These are phyloP conservation scores for Aciculosporium take DNA, from an alignment of 2,329 filamentous ascomycete species.

Conservation along the genomic window DNA sequence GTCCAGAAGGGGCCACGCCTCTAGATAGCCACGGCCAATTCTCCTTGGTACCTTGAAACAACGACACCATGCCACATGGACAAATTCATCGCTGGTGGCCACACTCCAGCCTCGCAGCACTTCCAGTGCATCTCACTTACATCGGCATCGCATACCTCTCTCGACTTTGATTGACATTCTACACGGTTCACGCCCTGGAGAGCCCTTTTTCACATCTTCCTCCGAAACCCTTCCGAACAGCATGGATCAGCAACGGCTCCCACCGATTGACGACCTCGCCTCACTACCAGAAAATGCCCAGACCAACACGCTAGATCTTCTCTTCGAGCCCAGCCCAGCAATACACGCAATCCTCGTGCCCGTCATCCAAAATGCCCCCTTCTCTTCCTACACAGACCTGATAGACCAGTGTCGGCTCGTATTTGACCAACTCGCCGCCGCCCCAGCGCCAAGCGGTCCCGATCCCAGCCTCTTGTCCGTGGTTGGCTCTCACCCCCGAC, in stretches of 20 bases:
- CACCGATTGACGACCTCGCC: constrained; percentile 41
- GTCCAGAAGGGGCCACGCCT: too few species aligned
- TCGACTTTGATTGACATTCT: neutral
- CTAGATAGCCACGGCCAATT: neutral
- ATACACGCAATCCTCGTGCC: constrained; percentile 61
- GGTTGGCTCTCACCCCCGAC: constrained; percentile 65
- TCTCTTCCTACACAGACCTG: constrained; percentile 53
- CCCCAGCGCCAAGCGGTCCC: constrained; percentile 32
- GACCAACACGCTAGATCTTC: constrained; percentile 50
- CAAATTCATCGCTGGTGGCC: neutral
- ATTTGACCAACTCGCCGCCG: constrained; percentile 44
- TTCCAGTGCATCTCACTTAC: neutral
- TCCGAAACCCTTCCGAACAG: neutral
- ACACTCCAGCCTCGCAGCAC: neutral
- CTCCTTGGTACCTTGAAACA: neutral
- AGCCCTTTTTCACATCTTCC: neutral
- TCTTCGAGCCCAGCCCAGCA: constrained; percentile 70
- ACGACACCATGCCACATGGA: neutral
- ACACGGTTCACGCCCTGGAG: neutral
- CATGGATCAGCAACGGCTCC: constrained; percentile 28
- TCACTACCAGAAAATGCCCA: constrained; percentile 40
- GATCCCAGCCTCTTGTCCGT: constrained; percentile 50
- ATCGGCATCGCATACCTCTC: neutral
- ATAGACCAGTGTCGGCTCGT: constrained; percentile 51
- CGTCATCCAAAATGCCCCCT: constrained; percentile 40